phyloP scores from a whole-genome alignment of 306 rosid species.

The Medicago ruthenica region DNA sequence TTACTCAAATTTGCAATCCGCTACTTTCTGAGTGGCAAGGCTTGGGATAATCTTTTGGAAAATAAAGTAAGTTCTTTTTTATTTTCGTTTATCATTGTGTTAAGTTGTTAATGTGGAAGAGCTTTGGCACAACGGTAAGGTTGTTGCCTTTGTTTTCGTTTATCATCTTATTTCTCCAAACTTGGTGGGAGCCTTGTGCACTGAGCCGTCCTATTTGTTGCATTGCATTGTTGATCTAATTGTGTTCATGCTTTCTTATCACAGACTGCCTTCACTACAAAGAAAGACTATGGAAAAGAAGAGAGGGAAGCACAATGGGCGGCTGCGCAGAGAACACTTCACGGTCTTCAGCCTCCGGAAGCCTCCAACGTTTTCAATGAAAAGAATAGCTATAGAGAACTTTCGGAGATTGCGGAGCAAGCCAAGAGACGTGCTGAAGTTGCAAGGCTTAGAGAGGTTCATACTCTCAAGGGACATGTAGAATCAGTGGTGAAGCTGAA shows the following conservation, averaged over 20 bases:
- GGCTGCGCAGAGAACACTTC: slow-evolving; percentile 86
- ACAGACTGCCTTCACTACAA: slow-evolving; percentile 94
- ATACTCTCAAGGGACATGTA: slow-evolving; percentile 90
- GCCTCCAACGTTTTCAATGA: slow-evolving; percentile 64
- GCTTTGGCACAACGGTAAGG: neutral
- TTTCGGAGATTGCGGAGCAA: slow-evolving; percentile 96
- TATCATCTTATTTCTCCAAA: slow-evolving; percentile 5
- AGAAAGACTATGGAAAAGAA: slow-evolving; percentile 95
- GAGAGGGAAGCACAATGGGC: slow-evolving; percentile 99
- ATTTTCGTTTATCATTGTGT: neutral
- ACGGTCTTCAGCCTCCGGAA: slow-evolving; percentile 86
- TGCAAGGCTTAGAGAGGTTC: slow-evolving; percentile 82
- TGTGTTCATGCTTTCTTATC: slow-evolving; percentile 16
- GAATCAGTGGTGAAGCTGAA: slow-evolving; percentile 96
- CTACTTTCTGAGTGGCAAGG: slow-evolving; percentile 76
- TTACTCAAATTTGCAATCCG: slow-evolving; percentile 87
- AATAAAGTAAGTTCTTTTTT: slow-evolving; percentile 18
- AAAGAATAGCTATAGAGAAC: slow-evolving; percentile 71
- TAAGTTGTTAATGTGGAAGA: neutral
- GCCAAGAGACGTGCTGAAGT: slow-evolving; percentile 93
- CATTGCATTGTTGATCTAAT: neutral
- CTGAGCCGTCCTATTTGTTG: neutral
- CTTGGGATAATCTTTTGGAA: slow-evolving; percentile 57
- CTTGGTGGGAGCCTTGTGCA: neutral
- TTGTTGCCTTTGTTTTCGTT: too few species aligned